Conservation (phyloP, 2,329 filamentous ascomycete genomes). For the Hymenoscyphus salicellus region DNA sequence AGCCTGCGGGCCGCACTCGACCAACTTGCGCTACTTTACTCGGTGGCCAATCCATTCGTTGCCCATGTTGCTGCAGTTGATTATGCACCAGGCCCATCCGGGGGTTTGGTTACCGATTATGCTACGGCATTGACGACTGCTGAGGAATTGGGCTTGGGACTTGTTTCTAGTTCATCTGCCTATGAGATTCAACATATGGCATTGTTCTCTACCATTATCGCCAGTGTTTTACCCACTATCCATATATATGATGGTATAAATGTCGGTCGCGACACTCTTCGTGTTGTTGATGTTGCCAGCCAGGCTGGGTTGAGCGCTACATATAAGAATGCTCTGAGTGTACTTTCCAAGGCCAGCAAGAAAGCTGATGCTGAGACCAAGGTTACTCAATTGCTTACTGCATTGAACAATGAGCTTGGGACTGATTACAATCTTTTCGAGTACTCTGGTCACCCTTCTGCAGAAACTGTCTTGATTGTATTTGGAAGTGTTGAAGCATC, state of each 20-base stretch:
- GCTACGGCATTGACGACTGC: constrained; percentile 73
- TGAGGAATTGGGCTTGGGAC: constrained; percentile 84
- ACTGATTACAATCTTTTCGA: constrained; percentile 93
- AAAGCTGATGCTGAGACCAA: constrained; percentile 72
- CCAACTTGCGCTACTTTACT: constrained; percentile 87
- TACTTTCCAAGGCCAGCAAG: constrained; percentile 60
- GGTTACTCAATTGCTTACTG: constrained; percentile 64
- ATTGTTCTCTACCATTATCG: constrained; percentile 78
- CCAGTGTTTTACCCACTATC: constrained; percentile 74
- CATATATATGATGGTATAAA: constrained; percentile 87
- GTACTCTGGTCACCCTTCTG: constrained; percentile 78
- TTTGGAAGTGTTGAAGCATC: constrained; percentile 92
- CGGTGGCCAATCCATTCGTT: constrained; percentile 87
- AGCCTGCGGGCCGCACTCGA: constrained; percentile 82
- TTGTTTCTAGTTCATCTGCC: constrained; percentile 80
- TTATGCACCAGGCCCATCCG: constrained; percentile 58
- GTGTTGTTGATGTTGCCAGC: constrained; percentile 78
- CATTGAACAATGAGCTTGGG: constrained; percentile 86
- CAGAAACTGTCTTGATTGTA: constrained; percentile 81
- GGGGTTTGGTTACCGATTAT: constrained; percentile 84
- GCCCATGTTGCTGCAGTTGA: constrained; percentile 90
- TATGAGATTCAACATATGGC: constrained; percentile 96
- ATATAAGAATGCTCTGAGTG: constrained; percentile 64
- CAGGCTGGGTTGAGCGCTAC: constrained; percentile 65
- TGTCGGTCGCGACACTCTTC: constrained; percentile 76